A percentile compares a stretch with the other conserved stretches of the same genome.
Conservation (phyloP, 768 basidiomycete species). For the Asterophora lycoperdoides region DNA sequence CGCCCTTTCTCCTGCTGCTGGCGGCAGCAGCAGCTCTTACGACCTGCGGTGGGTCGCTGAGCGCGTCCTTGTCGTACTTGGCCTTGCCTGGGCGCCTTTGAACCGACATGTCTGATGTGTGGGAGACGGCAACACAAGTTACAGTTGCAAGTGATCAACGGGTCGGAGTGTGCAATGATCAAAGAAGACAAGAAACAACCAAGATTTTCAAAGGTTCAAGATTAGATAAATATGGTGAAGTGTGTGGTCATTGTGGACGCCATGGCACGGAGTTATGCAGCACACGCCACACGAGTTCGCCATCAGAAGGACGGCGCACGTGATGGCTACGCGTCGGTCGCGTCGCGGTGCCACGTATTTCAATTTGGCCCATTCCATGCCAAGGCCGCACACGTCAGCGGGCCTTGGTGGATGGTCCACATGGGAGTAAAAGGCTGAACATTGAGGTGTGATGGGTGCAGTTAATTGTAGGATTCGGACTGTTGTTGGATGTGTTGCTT, state of each 20-base stretch:
- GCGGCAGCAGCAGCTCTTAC: background rate
- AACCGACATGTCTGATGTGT: constrained; percentile 7
- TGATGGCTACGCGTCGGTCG: background rate
- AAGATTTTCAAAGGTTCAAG: too few species aligned
- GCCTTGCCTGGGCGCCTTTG: constrained; percentile 10
- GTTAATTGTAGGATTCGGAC: too few species aligned
- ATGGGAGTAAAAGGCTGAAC: too few species aligned
- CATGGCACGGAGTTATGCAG: constrained; percentile 1
- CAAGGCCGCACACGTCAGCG: too few species aligned
- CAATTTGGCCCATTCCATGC: too few species aligned
- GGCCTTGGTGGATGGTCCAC: too few species aligned
- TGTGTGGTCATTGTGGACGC: background rate
- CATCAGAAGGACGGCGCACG: background rate
- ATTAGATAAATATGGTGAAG: background rate
- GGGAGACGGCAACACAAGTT: background rate
- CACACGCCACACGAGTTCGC: background rate
- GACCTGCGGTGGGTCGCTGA: constrained; percentile 9
- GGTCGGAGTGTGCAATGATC: too few species aligned
- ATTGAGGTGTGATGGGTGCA: too few species aligned
- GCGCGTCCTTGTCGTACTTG: constrained; percentile 8
- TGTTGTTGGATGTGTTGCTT: too few species aligned
- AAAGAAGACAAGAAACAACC: too few species aligned
- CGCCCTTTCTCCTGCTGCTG: background rate
- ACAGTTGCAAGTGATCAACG: too few species aligned
- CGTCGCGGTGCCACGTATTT: background rate